phyloP scores from a whole-genome alignment of 2,329 filamentous ascomycete species.

The Ophiosphaerella korrae region DNA sequence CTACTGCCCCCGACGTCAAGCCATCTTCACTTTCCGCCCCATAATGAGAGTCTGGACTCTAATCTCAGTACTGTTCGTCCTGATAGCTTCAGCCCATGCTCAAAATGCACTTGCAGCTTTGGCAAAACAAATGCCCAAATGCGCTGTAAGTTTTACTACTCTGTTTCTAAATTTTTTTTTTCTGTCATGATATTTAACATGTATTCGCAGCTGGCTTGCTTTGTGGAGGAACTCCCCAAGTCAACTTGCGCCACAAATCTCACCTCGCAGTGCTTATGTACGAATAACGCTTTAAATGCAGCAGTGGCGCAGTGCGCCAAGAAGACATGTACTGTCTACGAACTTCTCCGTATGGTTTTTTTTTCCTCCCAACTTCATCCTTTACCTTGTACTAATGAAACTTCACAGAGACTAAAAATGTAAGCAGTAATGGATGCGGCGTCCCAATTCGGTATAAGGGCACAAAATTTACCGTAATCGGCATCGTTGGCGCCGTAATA shows the following conservation, averaged over 20 bases:
- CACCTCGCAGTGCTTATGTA: constrained; percentile 48
- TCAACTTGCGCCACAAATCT: constrained; percentile 48
- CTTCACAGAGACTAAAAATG: constrained; percentile 44
- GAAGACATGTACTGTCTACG: constrained; percentile 42
- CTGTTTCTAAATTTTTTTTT: background rate
- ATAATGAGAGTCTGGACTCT: constrained; percentile 11
- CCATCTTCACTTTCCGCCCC: background rate
- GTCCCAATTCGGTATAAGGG: constrained; percentile 43
- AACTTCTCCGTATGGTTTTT: constrained; percentile 37
- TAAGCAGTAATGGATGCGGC: constrained; percentile 44
- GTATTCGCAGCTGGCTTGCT: constrained; percentile 22
- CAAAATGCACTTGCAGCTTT: constrained; percentile 16
- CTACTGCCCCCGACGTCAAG: too few species aligned
- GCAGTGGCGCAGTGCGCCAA: constrained; percentile 43
- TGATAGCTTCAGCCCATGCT: constrained; percentile 12
- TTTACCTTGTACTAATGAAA: background rate
- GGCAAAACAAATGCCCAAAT: constrained; percentile 18
- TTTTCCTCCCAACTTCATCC: background rate
- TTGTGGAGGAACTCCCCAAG: constrained; percentile 29
- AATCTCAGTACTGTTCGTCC: constrained; percentile 6
- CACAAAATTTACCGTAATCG: constrained; percentile 33
- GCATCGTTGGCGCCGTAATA: constrained; percentile 33
- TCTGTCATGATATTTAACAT: constrained; percentile 3
- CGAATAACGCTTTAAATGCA: constrained; percentile 37
- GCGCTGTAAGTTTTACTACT: constrained; percentile 12